Conservation (phyloP, 306 rosid genomes). For the Rosa chinensis region DNA sequence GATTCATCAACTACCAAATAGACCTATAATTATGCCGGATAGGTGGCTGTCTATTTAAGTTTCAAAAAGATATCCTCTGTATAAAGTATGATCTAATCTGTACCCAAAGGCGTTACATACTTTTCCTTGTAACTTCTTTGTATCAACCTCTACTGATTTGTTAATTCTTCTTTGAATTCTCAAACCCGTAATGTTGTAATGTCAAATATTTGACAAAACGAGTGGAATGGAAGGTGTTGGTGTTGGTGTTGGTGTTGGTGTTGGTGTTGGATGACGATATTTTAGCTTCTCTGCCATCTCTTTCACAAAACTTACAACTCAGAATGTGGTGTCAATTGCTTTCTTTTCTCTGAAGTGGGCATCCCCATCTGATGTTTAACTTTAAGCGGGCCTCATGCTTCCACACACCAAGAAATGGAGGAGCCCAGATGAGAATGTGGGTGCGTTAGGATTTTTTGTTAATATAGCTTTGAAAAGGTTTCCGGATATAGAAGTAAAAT, state of each 20-base stretch:
- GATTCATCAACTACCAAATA: constrained; percentile 39
- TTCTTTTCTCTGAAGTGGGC: background rate
- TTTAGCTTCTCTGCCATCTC: background rate
- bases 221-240: constrained; percentile 23
- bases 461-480: constrained; percentile 25
- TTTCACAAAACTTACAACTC: background rate
- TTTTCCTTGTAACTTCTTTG: constrained; percentile 35
- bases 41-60: constrained; percentile 32
- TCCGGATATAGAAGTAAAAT: constrained; percentile 25
- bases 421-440: constrained; percentile 21
- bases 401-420: constrained; percentile 17
- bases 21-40: constrained; percentile 13
- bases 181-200: constrained; percentile 33
- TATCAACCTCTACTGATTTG: constrained; percentile 44
- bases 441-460: constrained; percentile 20
- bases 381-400: constrained; percentile 22
- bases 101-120: constrained; percentile 27
- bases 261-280: background rate
- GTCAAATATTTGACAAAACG: constrained; percentile 20
- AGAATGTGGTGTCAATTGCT: constrained; percentile 26
- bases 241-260: background rate
- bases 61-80: constrained; percentile 27
- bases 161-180: constrained; percentile 66
- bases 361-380: background rate
- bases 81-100: constrained; percentile 34